Base-by-base conservation (phyloP, 768 basidiomycete genomes). In the Antrodiella citrinella region DNA sequence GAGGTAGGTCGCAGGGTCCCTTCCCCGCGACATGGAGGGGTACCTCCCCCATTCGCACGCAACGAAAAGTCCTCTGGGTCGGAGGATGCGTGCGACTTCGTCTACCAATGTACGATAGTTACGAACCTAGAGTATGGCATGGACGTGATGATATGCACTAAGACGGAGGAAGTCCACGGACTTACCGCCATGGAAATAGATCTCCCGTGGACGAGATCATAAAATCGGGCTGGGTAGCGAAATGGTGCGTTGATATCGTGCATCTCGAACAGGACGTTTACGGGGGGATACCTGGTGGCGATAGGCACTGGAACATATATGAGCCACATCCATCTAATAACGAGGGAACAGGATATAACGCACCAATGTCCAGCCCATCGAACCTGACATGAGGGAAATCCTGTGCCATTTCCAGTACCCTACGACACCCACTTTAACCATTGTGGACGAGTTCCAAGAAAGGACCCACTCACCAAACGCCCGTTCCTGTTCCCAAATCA, bases 401-500 rank as follows among this genome's bases (percentile, higher is more conserved):
- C 43, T 60, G 64, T 49, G 83, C 84, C 81, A 91, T 84, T 56
- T 88, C 84, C 65, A 83, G 73, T 3, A 81, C 70, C 88, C 88
- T 91, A 60, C 54, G 48, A 55, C 49, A 57, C 22, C 20, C 26
- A 38, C 11, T 57, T 26, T 30, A 48, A 51, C 45, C 50, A 51
- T 50, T 47, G 25, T 38, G 19, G 10, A 44, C 41, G 19, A 20
- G 43, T 2, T 21, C 45, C 11, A 35, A 41, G 30, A 19, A 43
- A 26, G 24, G 19, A 15, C 30, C 7, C 46, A 67, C 76, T 49
- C 54, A 86, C 88, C 88, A 91, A 66, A 61, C 67, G 4, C 88
- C 88, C 15, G 75, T 84, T 15, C 88, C 88, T 4, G 82, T 85
- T 54, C 88, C 82, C n/a, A 89, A 59, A 65, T 91, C 88, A 44